A percentile compares a stretch with the other conserved stretches of the same genome.
Conservation (phyloP, 345 rosid species). For the Gossypium raimondii region DNA sequence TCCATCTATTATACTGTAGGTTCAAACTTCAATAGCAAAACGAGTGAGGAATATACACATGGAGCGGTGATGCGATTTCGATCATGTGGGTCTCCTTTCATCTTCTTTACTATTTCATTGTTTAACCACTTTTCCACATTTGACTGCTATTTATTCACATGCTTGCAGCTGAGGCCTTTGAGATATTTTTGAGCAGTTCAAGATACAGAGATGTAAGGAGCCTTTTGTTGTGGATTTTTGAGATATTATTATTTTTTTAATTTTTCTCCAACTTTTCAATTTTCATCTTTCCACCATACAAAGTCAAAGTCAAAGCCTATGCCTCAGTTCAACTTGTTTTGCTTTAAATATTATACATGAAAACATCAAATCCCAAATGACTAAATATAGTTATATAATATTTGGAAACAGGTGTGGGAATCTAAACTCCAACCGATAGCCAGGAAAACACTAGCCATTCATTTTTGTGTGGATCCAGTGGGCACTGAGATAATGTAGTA, state of each 20-base stretch:
- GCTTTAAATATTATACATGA: neutral
- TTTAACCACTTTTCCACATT: slow-evolving; percentile 9
- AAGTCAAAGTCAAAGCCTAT: too few relatives aligned
- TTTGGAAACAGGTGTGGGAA: slow-evolving; percentile 62
- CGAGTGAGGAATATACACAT: slow-evolving; percentile 57
- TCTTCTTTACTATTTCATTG: neutral
- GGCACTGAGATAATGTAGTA: slow-evolving; percentile 77
- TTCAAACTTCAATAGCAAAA: slow-evolving; percentile 56
- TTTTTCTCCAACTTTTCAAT: too few relatives aligned
- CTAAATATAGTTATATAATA: slow-evolving; percentile 12
- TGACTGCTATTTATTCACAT: slow-evolving; percentile 24
- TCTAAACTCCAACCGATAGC: slow-evolving; percentile 49
- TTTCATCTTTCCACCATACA: too few relatives aligned
- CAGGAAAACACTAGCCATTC: slow-evolving; percentile 41
- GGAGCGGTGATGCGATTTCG: slow-evolving; percentile 64
- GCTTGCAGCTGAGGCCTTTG: slow-evolving; percentile 69
- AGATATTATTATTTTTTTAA: too few relatives aligned
- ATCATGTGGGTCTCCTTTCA: slow-evolving; percentile 41
- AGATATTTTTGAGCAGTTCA: slow-evolving; percentile 55
- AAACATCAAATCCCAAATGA: neutral
- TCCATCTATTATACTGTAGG: slow-evolving; percentile 36
- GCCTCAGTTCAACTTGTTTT: too few relatives aligned
- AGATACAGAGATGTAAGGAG: slow-evolving; percentile 66
- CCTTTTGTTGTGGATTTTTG: neutral
- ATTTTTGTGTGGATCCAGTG: slow-evolving; percentile 75